phyloP scores from a whole-genome alignment of 2,329 filamentous ascomycete genomes.

The Trichoderma aggressivum region DNA sequence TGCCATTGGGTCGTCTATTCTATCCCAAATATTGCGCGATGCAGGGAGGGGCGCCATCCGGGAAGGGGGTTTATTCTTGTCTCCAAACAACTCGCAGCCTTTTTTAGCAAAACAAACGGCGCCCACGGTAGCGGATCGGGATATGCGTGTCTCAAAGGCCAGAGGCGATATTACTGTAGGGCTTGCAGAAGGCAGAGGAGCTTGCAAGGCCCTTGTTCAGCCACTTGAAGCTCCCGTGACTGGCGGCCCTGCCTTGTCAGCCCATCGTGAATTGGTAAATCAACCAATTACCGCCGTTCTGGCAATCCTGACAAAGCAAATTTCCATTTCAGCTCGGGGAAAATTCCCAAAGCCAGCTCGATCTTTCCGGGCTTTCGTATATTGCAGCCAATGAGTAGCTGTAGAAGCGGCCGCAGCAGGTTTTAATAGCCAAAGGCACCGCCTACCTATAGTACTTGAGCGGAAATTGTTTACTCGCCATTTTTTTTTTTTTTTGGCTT shows the following conservation, averaged over 20 bases:
- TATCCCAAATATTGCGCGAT: background rate
- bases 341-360: background rate
- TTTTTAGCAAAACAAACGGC: background rate
- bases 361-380: background rate
- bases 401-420: background rate
- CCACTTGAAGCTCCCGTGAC: constrained; percentile 10
- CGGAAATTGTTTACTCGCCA: background rate
- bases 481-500: background rate
- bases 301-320: background rate
- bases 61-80: background rate
- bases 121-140: constrained; percentile 8
- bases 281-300: background rate
- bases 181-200: background rate
- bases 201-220: background rate
- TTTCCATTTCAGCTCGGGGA: background rate
- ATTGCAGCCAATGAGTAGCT: background rate
- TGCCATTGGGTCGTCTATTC: constrained; percentile 3
- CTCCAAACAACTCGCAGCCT: background rate
- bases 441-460: too few species aligned
- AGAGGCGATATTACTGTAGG: background rate
- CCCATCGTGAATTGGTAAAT: background rate
- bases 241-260: background rate
- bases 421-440: background rate
- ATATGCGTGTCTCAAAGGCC: constrained; percentile 5
- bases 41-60: background rate